Conservation (phyloP, 2,329 filamentous ascomycete species). For the Sporothrix curviconia region DNA sequence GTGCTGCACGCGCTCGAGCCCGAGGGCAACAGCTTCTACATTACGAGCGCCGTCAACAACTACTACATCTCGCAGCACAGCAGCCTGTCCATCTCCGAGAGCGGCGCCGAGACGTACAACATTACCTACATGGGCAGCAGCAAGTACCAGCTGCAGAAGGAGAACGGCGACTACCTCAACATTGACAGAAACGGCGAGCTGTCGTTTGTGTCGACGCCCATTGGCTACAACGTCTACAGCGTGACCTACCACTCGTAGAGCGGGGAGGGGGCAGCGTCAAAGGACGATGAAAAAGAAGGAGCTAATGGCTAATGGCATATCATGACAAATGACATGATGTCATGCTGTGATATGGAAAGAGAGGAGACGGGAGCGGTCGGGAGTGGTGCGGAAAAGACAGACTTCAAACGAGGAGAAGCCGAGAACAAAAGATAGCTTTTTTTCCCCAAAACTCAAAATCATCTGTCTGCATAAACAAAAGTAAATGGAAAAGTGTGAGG, state of each 20-base stretch:
- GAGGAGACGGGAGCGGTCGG: too few relatives aligned
- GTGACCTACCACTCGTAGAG: slow-evolving; percentile 21
- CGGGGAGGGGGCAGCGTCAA: neutral
- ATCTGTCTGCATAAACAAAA: too few relatives aligned
- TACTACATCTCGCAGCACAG: slow-evolving; percentile 22
- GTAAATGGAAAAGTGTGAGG: too few relatives aligned
- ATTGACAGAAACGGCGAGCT: slow-evolving; percentile 18
- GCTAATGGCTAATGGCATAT: too few relatives aligned
- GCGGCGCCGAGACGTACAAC: slow-evolving; percentile 22
- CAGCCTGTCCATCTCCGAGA: slow-evolving; percentile 17
- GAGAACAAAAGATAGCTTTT: too few relatives aligned
- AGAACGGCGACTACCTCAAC: slow-evolving; percentile 23
- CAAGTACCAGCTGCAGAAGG: slow-evolving; percentile 23
- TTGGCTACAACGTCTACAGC: slow-evolving; percentile 21
- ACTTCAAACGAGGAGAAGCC: too few relatives aligned
- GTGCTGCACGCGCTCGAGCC: slow-evolving; percentile 35
- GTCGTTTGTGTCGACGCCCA: slow-evolving; percentile 16
- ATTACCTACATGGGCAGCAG: slow-evolving; percentile 22
- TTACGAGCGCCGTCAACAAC: slow-evolving; percentile 23
- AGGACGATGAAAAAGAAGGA: neutral
- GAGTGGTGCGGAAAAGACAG: too few relatives aligned
- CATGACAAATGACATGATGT: too few relatives aligned
- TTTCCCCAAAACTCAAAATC: too few relatives aligned
- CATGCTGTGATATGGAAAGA: too few relatives aligned
- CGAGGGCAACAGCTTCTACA: slow-evolving; percentile 25